Conservation (phyloP, 345 rosid genomes). For the Pseudoturritis turrita region DNA sequence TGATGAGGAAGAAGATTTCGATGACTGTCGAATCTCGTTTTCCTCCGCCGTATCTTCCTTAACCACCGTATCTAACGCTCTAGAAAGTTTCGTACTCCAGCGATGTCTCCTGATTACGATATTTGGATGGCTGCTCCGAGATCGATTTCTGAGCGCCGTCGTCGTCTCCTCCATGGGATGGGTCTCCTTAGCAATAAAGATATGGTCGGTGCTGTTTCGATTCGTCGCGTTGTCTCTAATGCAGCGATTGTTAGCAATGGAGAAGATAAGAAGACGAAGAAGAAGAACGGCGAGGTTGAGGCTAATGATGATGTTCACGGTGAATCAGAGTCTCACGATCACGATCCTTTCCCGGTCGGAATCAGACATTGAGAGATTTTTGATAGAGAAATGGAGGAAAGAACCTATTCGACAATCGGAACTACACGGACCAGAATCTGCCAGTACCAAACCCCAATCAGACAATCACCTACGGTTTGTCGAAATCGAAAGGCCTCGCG, state of each 20-base stretch:
- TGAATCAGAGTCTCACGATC: not conserved
- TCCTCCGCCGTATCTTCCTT: slow-evolving; percentile 48
- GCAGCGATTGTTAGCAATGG: not conserved
- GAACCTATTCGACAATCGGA: slow-evolving; percentile 54
- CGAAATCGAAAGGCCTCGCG: slow-evolving; percentile 25
- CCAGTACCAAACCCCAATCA: slow-evolving; percentile 40
- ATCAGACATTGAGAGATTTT: slow-evolving; percentile 55
- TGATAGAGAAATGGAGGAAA: slow-evolving; percentile 46
- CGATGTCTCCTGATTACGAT: slow-evolving; percentile 56
- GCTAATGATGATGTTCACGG: not conserved
- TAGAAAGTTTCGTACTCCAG: slow-evolving; percentile 39
- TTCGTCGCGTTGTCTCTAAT: slow-evolving; percentile 26
- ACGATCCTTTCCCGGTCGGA: slow-evolving; percentile 43
- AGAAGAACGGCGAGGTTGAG: slow-evolving; percentile 31
- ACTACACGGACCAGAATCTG: slow-evolving; percentile 36
- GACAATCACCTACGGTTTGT: slow-evolving; percentile 31
- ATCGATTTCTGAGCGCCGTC: slow-evolving; percentile 71
- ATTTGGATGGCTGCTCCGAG: slow-evolving; percentile 92
- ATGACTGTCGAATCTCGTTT: slow-evolving; percentile 67
- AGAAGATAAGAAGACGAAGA: not conserved
- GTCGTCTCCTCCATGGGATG: slow-evolving; percentile 82
- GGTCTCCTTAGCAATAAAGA: slow-evolving; percentile 50
- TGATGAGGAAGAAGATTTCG: slow-evolving; percentile 60
- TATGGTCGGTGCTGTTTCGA: slow-evolving; percentile 33
- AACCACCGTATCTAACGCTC: slow-evolving; percentile 29